Evolutionary conservation across 352 stramenopile species (phyloP).

Genomic region (Nothophytophthora sp.): DNA sequence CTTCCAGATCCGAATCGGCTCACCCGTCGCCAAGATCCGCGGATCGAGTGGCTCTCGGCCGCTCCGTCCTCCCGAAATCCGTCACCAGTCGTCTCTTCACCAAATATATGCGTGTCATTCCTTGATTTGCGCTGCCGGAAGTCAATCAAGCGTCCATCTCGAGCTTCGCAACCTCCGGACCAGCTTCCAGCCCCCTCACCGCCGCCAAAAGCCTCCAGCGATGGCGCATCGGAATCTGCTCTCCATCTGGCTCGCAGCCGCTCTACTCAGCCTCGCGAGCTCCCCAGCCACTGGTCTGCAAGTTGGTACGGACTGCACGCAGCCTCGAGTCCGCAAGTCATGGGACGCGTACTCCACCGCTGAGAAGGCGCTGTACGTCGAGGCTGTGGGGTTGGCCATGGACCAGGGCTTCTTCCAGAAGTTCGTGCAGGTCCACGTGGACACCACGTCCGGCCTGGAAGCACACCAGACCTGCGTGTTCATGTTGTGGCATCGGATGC

Average conservation of each 20-base stretch:
- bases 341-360: conserved; percentile 37
- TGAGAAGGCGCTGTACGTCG: conserved; percentile 46
- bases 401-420: conserved; percentile 38
- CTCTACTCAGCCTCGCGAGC: not conserved
- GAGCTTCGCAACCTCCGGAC: too few species aligned
- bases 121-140: too few species aligned
- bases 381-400: conserved; percentile 42
- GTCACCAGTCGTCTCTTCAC: too few species aligned
- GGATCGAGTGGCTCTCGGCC: too few species aligned
- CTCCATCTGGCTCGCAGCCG: not conserved
- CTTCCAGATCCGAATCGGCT: too few species aligned
- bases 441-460: conserved; percentile 40
- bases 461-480: conserved; percentile 68
- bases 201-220: too few species aligned
- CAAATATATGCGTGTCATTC: too few species aligned
- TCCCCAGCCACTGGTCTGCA: conserved; percentile 13
- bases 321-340: conserved; percentile 40
- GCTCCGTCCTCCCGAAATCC: too few species aligned
- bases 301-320: conserved; percentile 32
- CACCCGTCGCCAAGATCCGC: too few species aligned
- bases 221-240: too few species aligned
- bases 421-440: conserved; percentile 65
- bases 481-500: conserved; percentile 72
- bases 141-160: too few species aligned
- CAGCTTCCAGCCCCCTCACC: too few species aligned